Evolutionary conservation across 306 rosid species (phyloP).

Genomic region (Sphenostylis stenocarpa): DNA sequence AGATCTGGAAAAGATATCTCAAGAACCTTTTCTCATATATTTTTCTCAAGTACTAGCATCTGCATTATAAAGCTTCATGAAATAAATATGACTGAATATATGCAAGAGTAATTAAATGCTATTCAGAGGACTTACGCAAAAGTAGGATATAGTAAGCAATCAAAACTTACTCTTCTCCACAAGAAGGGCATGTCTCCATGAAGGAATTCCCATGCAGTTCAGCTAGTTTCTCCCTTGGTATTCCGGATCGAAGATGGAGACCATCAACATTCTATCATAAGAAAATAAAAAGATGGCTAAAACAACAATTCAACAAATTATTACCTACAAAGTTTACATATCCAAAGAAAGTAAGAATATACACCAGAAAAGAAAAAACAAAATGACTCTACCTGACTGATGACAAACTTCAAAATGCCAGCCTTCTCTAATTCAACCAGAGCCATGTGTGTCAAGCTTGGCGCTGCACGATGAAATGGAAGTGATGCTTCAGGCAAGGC

Average conservation of each 20-base stretch:
- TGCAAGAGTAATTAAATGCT: conserved; percentile 1
- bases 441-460: conserved; percentile 96
- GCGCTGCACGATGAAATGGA: conserved; percentile 96
- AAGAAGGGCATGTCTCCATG: conserved; percentile 91
- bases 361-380: not conserved
- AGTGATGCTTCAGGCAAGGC: conserved; percentile 94
- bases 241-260: conserved; percentile 97
- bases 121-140: not conserved
- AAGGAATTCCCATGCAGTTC: conserved; percentile 98
- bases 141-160: conserved; percentile 4
- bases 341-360: not conserved
- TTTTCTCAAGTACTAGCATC: conserved; percentile 7
- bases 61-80: not conserved
- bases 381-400: conserved; percentile 73
- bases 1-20: too few relatives aligned
- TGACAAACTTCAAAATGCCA: conserved; percentile 84
- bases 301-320: not conserved
- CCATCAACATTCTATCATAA: conserved; percentile 92
- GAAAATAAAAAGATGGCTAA: conserved; percentile 19
- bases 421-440: conserved; percentile 80
- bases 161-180: conserved; percentile 83
- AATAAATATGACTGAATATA: conserved; percentile 22
- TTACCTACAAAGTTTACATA: not conserved
- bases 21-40: too few relatives aligned
- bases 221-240: conserved; percentile 91